Base-by-base conservation (phyloP, 352 stramenopile species). In the Pythium aquatile region DNA sequence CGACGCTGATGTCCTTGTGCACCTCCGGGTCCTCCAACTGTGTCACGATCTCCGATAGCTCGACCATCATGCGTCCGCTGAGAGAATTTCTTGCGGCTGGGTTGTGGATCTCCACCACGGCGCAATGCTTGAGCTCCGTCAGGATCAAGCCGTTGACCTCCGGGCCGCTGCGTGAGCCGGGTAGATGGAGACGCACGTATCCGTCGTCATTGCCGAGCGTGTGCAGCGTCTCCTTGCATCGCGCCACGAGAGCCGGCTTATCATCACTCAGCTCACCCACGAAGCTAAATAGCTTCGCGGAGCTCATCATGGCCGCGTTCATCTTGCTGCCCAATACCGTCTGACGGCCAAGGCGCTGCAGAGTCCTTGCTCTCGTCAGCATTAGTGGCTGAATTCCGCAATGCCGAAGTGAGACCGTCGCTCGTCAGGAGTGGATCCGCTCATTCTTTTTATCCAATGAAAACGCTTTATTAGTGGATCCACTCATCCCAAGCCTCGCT, bases 41-140 rank as follows among this genome's bases (percentile, higher is more conserved):
- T 11, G 73, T 58, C 30, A 96, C 79, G 24, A 86, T 70, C 52
- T 95, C 83, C 1, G 76, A 74, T 35, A 97, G 76, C 58, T 97
- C 72, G 7, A 85, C 83, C 87, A 97, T 97, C 87, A 97, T 97
- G 26, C 83, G 90, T 37, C 87, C 89, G 55, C 79, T 93, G 35
- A 97, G 69, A 13, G 87, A 83, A 53, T 93, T 94, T 42, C 83
- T 69, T 6, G 78, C 80, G 11, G 77, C 70, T 39, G 81, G 77
- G 61, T 90, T 94, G 65, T 87, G 72, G 62, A 93, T 76, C 66
- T 91, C 79, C 13, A 93, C n/a, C 30, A 89, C 66, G 5, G 81
- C 81, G 30, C 74, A 87, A 49, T 81, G 79, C 8, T 67, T 35
- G 11, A 93, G 66, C 2, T 58, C 30, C 10, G 65, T 68, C 20